Conservation (phyloP, 768 basidiomycete species). For the Hygrocybe coccinea region DNA sequence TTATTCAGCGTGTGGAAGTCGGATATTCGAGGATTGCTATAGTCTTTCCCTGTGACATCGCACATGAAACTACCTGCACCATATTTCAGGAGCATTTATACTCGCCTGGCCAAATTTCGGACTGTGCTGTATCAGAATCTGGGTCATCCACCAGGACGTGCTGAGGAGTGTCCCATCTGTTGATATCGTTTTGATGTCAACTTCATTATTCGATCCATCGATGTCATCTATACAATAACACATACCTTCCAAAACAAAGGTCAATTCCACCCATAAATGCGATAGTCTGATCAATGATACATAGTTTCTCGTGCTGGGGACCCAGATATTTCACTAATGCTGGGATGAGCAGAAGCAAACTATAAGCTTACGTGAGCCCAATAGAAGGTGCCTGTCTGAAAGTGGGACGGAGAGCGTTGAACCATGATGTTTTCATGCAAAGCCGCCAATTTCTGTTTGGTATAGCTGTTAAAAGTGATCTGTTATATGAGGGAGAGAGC, state of each 20-base stretch:
- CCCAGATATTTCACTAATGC: neutral
- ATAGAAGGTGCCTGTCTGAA: conserved; percentile 95
- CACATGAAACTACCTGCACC: neutral
- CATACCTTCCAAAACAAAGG: conserved; percentile 80
- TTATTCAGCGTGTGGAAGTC: conserved; percentile 87
- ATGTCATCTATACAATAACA: neutral
- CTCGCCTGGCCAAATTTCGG: conserved; percentile 84
- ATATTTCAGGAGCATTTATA: neutral
- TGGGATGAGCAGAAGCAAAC: neutral
- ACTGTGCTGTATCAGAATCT: conserved; percentile 50
- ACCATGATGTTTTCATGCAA: conserved; percentile 93
- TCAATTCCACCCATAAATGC: conserved; percentile 98
- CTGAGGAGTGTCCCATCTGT: conserved; percentile 93
- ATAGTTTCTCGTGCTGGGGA: conserved; percentile 89
- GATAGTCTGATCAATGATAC: conserved; percentile 94
- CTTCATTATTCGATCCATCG: neutral
- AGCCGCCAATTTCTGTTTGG: conserved; percentile 73
- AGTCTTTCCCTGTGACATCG: conserved; percentile 72
- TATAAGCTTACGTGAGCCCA: conserved; percentile 84
- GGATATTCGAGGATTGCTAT: conserved; percentile 80
- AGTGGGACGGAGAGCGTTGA: conserved; percentile 95
- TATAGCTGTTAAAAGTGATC: conserved; percentile 48
- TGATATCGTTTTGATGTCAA: no score
- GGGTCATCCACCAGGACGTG: conserved; percentile 86
- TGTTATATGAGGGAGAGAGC: neutral